These are phyloP conservation scores for Exophiala sp. DNA, from an alignment of 2,329 filamentous ascomycete genomes.

Conservation along the genomic window DNA sequence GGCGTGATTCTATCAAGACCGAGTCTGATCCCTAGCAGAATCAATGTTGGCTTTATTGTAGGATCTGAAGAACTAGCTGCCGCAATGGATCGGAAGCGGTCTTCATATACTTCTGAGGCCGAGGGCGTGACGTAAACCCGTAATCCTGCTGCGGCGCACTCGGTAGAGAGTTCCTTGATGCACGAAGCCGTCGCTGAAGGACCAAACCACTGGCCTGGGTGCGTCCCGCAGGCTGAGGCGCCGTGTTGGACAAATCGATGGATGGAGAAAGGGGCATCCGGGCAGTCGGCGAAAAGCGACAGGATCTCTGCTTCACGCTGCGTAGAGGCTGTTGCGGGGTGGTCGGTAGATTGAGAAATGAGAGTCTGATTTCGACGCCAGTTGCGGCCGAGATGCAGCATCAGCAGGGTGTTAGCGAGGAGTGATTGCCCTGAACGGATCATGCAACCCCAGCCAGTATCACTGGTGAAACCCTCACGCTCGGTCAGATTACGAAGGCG, in stretches of 20 bases:
- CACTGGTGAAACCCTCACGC: conserved; percentile 76
- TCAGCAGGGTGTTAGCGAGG: conserved; percentile 74
- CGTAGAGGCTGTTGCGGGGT: background rate
- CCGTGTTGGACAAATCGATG: conserved; percentile 90
- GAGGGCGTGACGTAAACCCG: conserved; percentile 86
- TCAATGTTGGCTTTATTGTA: conserved; percentile 75
- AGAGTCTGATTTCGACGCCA: conserved; percentile 43
- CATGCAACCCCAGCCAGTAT: conserved; percentile 98
- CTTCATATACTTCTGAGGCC: conserved; percentile 86
- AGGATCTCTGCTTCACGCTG: conserved; percentile 50
- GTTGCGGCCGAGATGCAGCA: conserved; percentile 67
- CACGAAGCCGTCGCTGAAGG: conserved; percentile 93
- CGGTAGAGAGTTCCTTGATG: conserved; percentile 73
- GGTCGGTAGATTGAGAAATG: conserved; percentile 1
- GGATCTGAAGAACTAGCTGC: conserved; percentile 49
- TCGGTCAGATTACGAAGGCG: conserved; percentile 77
- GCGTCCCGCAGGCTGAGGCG: conserved; percentile 79
- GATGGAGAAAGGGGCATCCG: conserved; percentile 82
- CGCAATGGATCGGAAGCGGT: conserved; percentile 74
- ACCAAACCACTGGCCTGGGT: conserved; percentile 97
- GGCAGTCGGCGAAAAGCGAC: conserved; percentile 79
- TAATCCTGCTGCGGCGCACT: conserved; percentile 56
- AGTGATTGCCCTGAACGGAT: conserved; percentile 92
- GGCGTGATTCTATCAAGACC: conserved; percentile 92
- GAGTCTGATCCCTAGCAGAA: conserved; percentile 80